Evolutionary conservation across 192 early-diverging fungal species (phyloP), one percentile per base, ranked within the genome.

Genomic region (Helicostylum pulchrum): DNA sequence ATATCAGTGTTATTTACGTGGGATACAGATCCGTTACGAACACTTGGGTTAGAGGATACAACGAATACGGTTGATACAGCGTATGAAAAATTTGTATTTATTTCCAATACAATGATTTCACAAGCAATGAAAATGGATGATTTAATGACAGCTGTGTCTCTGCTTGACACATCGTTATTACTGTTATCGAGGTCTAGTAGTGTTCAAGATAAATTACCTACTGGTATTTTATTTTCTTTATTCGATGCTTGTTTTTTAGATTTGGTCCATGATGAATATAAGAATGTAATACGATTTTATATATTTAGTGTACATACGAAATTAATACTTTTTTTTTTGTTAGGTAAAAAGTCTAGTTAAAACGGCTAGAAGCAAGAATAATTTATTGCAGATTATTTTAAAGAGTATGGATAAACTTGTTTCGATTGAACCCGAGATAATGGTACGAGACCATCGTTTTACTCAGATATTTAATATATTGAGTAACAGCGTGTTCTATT

Each of bases 1-100:
- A 47, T 83, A 7, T 79, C 71, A 11, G 66, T 54, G 4, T 39
- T 83, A 8, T 56, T 81, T 17, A 66, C 75, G 11, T 83, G 72
- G 44, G 64, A 57, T 9, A n/a, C 70, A 0, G 50, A 77, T 43
- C 78, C 79, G 14, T 52, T 80, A 44, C 9, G 14, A 10, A 44
- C 57, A 45, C 42, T 59, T 8, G 57, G 39, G 2, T 48, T 48
- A 48, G 12, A 48, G 14, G 46, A 48, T 4, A 48, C 46, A 15
- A 15, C 36, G 9, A 39, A 10, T 39, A 39, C 2, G 7, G 9
- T 56, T 7, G 54, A 56, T 17, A 9, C 20, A 12, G 21, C 32
- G 2, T 59, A 44, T 26, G 20, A 59, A 10, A 26, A 6, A 17
- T 12, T 45, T 9, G 12, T 26, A 23, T 12, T 7, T 3, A 12